Evolutionary conservation across 805 yeast genomes (phyloP).

Genomic region (Candida maesae): DNA sequence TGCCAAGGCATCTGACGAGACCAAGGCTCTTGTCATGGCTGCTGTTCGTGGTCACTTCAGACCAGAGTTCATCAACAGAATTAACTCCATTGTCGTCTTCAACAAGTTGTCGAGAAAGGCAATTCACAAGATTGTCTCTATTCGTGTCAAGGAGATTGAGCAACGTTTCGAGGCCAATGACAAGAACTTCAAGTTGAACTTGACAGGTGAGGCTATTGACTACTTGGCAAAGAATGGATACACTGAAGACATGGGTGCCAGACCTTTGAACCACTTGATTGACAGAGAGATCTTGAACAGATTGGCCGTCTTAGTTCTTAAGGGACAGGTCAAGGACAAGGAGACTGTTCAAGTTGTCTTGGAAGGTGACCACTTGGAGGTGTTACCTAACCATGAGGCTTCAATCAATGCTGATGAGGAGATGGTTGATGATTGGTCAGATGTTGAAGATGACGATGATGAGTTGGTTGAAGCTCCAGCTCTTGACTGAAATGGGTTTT

Average conservation of each 20-base stretch:
- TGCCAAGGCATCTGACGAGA: slow-evolving; percentile 59
- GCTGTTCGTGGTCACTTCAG: slow-evolving; percentile 87
- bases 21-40: slow-evolving; percentile 76
- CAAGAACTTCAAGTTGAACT: slow-evolving; percentile 65
- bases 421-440: slow-evolving; percentile 57
- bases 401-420: slow-evolving; percentile 31
- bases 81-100: slow-evolving; percentile 88
- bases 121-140: slow-evolving; percentile 84
- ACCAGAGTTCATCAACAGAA: slow-evolving; percentile 96
- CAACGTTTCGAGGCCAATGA: slow-evolving; percentile 81
- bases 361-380: slow-evolving; percentile 62
- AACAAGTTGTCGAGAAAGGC: slow-evolving; percentile 90
- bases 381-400: slow-evolving; percentile 80
- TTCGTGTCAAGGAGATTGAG: slow-evolving; percentile 82
- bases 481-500: slow-evolving; percentile 1
- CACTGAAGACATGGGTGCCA: slow-evolving; percentile 91
- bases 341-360: slow-evolving; percentile 70
- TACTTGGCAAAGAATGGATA: slow-evolving; percentile 85
- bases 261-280: slow-evolving; percentile 91
- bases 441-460: slow-evolving; percentile 53
- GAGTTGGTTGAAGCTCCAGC: slow-evolving; percentile 19
- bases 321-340: slow-evolving; percentile 84
- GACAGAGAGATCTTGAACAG: slow-evolving; percentile 84
- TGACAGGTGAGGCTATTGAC: slow-evolving; percentile 74
- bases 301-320: slow-evolving; percentile 83